A percentile compares a stretch with the other conserved stretches of the same genome.
phyloP scores from a whole-genome alignment of 2,329 filamentous ascomycete species.

The Arthrocladium fulminans region DNA sequence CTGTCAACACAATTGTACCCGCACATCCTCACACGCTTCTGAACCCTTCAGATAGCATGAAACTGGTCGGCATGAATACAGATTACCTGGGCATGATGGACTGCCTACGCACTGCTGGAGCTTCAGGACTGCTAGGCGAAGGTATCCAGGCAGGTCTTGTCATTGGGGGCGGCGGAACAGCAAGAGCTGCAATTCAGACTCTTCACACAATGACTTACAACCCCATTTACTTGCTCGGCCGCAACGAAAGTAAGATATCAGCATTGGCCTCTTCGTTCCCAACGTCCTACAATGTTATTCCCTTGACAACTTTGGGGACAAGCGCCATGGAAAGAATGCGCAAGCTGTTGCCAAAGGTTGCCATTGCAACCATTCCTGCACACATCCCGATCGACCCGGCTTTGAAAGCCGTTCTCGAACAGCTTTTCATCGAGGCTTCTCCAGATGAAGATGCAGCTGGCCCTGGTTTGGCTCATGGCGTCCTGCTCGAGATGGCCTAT shows the following conservation, averaged over 20 bases:
- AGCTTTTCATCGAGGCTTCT: slow-evolving; percentile 37
- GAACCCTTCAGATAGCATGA: slow-evolving; percentile 32
- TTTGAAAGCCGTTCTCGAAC: slow-evolving; percentile 57
- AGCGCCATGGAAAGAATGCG: slow-evolving; percentile 24
- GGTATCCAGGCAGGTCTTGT: slow-evolving; percentile 58
- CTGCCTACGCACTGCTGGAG: slow-evolving; percentile 61
- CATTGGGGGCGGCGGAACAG: slow-evolving; percentile 84
- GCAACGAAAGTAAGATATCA: slow-evolving; percentile 60
- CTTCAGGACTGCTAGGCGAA: slow-evolving; percentile 36
- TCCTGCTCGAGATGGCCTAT: slow-evolving; percentile 93
- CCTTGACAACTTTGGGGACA: slow-evolving; percentile 47
- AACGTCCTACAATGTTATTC: slow-evolving; percentile 55
- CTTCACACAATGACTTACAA: slow-evolving; percentile 73
- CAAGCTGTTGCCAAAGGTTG: slow-evolving; percentile 54
- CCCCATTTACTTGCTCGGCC: slow-evolving; percentile 79
- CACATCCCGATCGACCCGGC: slow-evolving; percentile 69
- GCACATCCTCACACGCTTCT: slow-evolving; percentile 25
- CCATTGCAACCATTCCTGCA: slow-evolving; percentile 84
- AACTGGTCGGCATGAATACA: slow-evolving; percentile 79
- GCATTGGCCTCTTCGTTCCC: slow-evolving; percentile 66
- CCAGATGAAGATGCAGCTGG: slow-evolving; percentile 40
- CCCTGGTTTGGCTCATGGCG: slow-evolving; percentile 34
- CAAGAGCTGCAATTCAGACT: slow-evolving; percentile 82
- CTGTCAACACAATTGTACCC: slow-evolving; percentile 86
- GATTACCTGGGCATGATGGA: slow-evolving; percentile 91